Base-by-base conservation (phyloP, 2,329 filamentous ascomycete species). In the Drechmeria coniospora region DNA sequence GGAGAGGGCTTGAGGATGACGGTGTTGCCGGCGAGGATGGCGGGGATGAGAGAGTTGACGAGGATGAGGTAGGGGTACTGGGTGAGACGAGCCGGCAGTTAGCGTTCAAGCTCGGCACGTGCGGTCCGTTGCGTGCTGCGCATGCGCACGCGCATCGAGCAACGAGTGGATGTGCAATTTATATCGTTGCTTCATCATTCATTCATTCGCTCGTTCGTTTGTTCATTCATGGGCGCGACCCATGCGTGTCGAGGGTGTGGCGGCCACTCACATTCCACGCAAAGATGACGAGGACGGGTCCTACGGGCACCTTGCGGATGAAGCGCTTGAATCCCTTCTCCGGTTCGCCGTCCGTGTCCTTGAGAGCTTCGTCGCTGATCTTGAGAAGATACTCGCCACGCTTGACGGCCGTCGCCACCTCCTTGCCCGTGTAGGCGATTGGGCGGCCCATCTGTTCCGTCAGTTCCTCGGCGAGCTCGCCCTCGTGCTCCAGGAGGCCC, bases 401-500 rank as follows among this genome's bases (percentile, higher is more conserved):
- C 57, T 79, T 81, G 38, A 92, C 69, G 6, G 86, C 86, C 11
- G 87, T 95, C 17, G 71, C 59, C 39, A 95, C 67, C 59, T 95
- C 87, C 40, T 74, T 83, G 25, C 68, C 74, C 0, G 81, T 80
- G 51, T 87, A 94, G 21, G 79, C 69, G 44, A 94, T 93, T 19
- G 87, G 87, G 13, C 87, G 69, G 23, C 87, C 87, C 86, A 95
- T 95, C 59, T 95, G 86, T 49, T 82, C 76, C 0, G 86, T 94
- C 33, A 95, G 59, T 51, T 94, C 86, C 40, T 72, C 67, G 5
- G 79, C 84, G 19, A 95, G 63, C 36, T 74, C 79, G 72, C 90
- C 78, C 51, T 84, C 69, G 49, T 73, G 75, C 27, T 73, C 67
- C 11, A 59, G 54, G 16, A 95, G 62, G 4, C 81, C 55, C 36